These are phyloP conservation scores for Ascochyta fabae DNA, from an alignment of 2,329 filamentous ascomycete genomes.

Conservation along the genomic window DNA sequence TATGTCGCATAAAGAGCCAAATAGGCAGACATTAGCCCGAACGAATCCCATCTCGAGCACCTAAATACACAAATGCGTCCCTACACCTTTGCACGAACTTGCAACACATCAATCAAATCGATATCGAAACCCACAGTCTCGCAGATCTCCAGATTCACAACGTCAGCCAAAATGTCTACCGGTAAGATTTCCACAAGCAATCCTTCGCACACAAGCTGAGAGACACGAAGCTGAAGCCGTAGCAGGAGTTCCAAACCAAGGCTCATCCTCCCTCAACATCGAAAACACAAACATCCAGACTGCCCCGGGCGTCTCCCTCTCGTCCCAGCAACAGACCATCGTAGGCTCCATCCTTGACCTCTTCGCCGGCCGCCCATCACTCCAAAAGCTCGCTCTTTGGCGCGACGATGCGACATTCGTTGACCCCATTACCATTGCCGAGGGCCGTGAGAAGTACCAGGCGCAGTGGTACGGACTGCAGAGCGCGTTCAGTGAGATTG, in stretches of 20 bases:
- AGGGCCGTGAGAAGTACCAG: constrained; percentile 60
- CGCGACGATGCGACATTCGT: constrained; percentile 63
- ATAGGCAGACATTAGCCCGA: too few species aligned
- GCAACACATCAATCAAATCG: constrained; percentile 21
- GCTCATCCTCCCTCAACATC: constrained; percentile 50
- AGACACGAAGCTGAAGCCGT: constrained; percentile 9
- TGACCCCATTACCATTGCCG: constrained; percentile 65
- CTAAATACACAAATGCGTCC: constrained; percentile 25
- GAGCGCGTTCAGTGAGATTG: constrained; percentile 64
- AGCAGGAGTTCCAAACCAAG: constrained; percentile 12
- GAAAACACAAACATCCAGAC: constrained; percentile 63
- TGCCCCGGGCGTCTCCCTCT: constrained; percentile 59
- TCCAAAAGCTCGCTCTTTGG: constrained; percentile 67
- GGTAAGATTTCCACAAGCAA: constrained; percentile 7
- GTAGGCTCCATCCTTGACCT: constrained; percentile 67
- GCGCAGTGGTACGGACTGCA: constrained; percentile 67
- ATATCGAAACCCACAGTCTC: constrained; percentile 28
- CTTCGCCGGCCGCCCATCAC: constrained; percentile 65
- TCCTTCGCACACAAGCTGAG: background rate
- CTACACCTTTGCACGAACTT: constrained; percentile 21
- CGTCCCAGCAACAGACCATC: constrained; percentile 59
- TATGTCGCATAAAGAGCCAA: constrained; percentile 7
- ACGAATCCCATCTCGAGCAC: too few species aligned
- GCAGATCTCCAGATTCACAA: constrained; percentile 20
- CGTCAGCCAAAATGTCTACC: constrained; percentile 42